Conservation (phyloP, 2,329 filamentous ascomycete species). For the Xylariaceae sp. region DNA sequence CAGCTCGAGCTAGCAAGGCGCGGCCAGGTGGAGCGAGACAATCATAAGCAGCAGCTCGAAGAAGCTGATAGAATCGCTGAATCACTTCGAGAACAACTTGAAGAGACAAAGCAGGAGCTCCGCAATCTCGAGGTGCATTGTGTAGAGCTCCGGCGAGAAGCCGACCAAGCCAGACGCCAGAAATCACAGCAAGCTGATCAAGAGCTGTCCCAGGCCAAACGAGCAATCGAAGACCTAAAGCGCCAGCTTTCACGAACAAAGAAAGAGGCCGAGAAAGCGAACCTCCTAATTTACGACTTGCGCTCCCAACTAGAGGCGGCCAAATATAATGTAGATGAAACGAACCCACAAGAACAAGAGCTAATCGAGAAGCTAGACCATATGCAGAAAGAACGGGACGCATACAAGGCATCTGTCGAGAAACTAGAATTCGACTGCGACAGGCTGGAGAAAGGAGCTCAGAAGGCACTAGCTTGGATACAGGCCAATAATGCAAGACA, state of each 20-base stretch:
- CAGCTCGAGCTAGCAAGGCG: constrained; percentile 37
- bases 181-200: constrained; percentile 40
- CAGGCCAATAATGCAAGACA: constrained; percentile 27
- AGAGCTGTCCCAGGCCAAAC: constrained; percentile 37
- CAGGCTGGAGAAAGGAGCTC: constrained; percentile 39
- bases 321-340: constrained; percentile 22
- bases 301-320: constrained; percentile 24
- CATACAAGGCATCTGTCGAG: constrained; percentile 51
- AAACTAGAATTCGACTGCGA: constrained; percentile 51
- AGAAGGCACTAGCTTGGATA: constrained; percentile 36
- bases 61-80: constrained; percentile 31
- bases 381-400: constrained; percentile 61
- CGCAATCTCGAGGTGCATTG: constrained; percentile 53
- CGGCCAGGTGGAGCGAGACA: constrained; percentile 20
- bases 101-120: constrained; percentile 63
- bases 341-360: constrained; percentile 34
- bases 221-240: constrained; percentile 20
- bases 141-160: constrained; percentile 23
- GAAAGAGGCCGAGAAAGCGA: constrained; percentile 48
- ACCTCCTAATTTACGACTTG: constrained; percentile 44
- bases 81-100: constrained; percentile 35
- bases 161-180: constrained; percentile 35
- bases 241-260: constrained; percentile 35
- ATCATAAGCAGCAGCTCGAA: constrained; percentile 20
- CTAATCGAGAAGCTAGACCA: constrained; percentile 66